Evolutionary conservation across 768 basidiomycete genomes (phyloP), one percentile per base, ranked within the genome.

Genomic region (Russula vinacea): DNA sequence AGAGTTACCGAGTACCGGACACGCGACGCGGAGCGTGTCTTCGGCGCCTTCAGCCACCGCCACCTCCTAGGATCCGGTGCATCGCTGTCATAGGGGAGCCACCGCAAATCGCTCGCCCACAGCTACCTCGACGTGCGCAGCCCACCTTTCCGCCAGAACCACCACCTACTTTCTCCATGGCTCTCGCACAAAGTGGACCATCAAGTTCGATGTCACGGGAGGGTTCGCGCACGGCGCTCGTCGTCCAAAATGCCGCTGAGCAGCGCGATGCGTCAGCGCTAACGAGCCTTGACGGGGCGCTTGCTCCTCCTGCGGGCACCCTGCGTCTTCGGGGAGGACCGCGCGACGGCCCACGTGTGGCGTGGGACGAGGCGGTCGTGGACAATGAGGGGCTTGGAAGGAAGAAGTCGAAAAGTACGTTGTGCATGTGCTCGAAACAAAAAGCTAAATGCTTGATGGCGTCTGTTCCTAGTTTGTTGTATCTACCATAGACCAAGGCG

Each of bases 361-460:
- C 82, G 0, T 97, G 95, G 95, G 82, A 76, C 24, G 89, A 92
- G 47, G 58, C 42, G 4, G 63, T 64, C 17, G 63, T 64, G 3
- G 95, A 98, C 73, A 97, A 98, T 71, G 95, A 98, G 70, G 87
- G 87, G 0, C 82, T 86, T 64, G 92, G 92, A 8, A 86, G 83
- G 80, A 96, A 97, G 76, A 92, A 89, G 67, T 93, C 92, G 33
- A 98, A 98, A 78, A 94, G 95, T 96, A 68, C 67, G 89, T 83
- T 5, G 17, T 50, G 5, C n/a, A n/a, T 49, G 29, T 29, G 32
- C 29, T 58, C 40, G 32, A 19, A 32, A 26, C 29, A 26, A 26
- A 45, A 32, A 19, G n/a, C 16, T 39, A 11, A 33, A 11, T 24
- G 14, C 33, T 35, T 19, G 19, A 39, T 37, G 53, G 39, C 53